Evolutionary conservation across 2,329 filamentous ascomycete species (phyloP), one percentile per base, ranked within the genome.

Genomic region (Alternaria brassicicola): DNA sequence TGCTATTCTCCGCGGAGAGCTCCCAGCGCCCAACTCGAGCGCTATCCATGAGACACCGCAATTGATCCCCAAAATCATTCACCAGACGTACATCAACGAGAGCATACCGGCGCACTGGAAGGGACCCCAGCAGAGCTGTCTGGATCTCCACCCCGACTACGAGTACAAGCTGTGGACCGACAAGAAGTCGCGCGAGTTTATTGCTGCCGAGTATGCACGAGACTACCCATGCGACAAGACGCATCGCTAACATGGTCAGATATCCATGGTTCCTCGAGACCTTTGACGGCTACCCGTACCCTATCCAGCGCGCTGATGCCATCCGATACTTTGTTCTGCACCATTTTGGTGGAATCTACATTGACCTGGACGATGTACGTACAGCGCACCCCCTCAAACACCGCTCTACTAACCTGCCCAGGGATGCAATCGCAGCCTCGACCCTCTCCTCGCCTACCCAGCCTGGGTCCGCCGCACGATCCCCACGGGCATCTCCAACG

Each of bases 131-230:
- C 79, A 86, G 76, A 88, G 83, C 66, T 92, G 90, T 78, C 79
- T 87, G 53, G 83, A 88, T 21, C 74, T 88, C 49, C 89, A 93
- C 72, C 82, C 86, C 1, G 87, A 88, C 65, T 93, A 89, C 74
- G 88, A 92, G 72, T 91, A 91, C 79, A 91, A 84, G 88, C 83
- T 93, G 19, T 95, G 91, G 91, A 92, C 90, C 7, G 88, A 92
- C 68, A 85, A 84, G 41, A 84, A 84, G 65, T 85, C 89, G 23
- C 84, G 88, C 66, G 84, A 88, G 2, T 93, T 94, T 69, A 91
- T 94, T 65, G 84, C 84, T 33, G 80, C 82, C 30, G 86, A 93
- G 75, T 79, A 36, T 19, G 33, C 8, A 1, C n/a, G 8, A 36
- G 8, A 19, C 3, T 19, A 12, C 33, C n/a, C 2, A 36, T 5